phyloP scores from a whole-genome alignment of 192 early-diverging fungal species.

The Allomyces macrogynus region DNA sequence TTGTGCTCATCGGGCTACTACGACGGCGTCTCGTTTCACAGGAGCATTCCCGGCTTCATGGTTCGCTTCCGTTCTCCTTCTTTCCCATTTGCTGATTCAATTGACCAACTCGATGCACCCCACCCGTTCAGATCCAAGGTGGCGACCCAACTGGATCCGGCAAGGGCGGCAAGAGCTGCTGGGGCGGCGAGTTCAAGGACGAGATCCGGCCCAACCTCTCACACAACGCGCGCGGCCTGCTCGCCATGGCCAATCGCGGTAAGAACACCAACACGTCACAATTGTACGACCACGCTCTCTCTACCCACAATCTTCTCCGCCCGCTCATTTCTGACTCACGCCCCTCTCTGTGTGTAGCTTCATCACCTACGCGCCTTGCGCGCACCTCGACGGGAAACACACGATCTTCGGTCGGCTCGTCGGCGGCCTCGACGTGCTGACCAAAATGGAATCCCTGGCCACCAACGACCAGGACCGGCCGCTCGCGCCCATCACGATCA shows the following conservation, averaged over 20 bases:
- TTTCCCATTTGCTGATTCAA: too few relatives aligned
- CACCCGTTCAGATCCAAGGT: constrained; percentile 4
- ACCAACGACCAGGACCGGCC: constrained; percentile 55
- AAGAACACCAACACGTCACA: constrained; percentile 75
- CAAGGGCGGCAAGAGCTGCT: constrained; percentile 22
- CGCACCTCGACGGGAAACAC: constrained; percentile 54
- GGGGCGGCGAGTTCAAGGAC: constrained; percentile 41
- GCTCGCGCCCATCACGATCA: constrained; percentile 48
- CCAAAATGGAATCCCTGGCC: constrained; percentile 52
- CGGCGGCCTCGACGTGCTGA: constrained; percentile 63
- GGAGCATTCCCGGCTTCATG: constrained; percentile 27
- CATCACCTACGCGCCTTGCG: constrained; percentile 20
- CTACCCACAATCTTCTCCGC: too few relatives aligned
- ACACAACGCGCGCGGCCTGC: constrained; percentile 61
- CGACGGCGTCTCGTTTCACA: constrained; percentile 61
- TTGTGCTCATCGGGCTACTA: constrained; percentile 74
- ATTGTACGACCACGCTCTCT: constrained; percentile 13
- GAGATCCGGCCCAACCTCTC: constrained; percentile 40
- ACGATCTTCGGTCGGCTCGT: constrained; percentile 85
- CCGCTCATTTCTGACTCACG: not conserved
- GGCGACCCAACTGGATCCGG: constrained; percentile 32
- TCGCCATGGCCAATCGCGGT: constrained; percentile 95
- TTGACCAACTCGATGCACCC: constrained; percentile 4
- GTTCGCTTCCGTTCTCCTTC: not conserved
- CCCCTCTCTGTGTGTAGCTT: constrained; percentile 13